These are phyloP conservation scores for Thamnidium elegans DNA, from an alignment of 192 early-diverging fungal genomes.

Conservation along the genomic window DNA sequence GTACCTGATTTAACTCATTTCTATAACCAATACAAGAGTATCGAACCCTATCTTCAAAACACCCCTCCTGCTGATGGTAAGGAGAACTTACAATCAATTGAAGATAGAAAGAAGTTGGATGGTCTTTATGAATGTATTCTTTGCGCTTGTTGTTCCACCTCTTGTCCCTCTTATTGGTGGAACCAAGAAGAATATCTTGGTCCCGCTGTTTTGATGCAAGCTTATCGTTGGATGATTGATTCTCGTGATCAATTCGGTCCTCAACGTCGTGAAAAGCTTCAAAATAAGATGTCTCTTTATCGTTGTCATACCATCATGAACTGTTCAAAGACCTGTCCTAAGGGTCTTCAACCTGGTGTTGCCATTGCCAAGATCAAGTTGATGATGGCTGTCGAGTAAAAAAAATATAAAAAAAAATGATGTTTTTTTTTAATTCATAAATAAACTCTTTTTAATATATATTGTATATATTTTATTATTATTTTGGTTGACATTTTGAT, in stretches of 20 bases:
- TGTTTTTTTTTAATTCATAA: background rate
- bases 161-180: constrained; percentile 97
- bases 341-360: constrained; percentile 95
- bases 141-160: constrained; percentile 96
- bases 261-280: constrained; percentile 83
- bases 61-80: constrained; percentile 55
- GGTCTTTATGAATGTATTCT: constrained; percentile 97
- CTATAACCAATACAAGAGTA: constrained; percentile 97
- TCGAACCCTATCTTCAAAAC: constrained; percentile 93
- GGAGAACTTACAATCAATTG: constrained; percentile 93
- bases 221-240: constrained; percentile 99
- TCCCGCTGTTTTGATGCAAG: constrained; percentile 94
- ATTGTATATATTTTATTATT: background rate
- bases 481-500: constrained; percentile 18
- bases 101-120: constrained; percentile 91
- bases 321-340: constrained; percentile 95
- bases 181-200: constrained; percentile 93
- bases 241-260: constrained; percentile 88
- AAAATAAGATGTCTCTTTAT: constrained; percentile 96
- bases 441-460: background rate
- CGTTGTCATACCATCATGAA: constrained; percentile 99
- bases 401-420: background rate
- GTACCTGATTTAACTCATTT: constrained; percentile 96
- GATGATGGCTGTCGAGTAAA: constrained; percentile 75
- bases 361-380: constrained; percentile 98